These are phyloP conservation scores for Boletus rufocinnamomeus DNA, from an alignment of 768 basidiomycete genomes.

Conservation along the genomic window DNA sequence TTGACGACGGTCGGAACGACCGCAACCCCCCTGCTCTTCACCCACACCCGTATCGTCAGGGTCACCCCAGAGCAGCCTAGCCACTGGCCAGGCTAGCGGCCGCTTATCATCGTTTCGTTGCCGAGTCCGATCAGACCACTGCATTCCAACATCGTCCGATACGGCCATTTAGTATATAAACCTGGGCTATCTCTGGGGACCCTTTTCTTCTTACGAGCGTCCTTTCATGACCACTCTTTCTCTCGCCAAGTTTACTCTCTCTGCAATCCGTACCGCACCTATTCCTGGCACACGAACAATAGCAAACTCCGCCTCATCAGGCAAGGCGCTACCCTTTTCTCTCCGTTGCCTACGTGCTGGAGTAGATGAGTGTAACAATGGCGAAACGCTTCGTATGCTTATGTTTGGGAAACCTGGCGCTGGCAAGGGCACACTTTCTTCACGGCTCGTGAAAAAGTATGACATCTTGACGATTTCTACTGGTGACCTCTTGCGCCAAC, in stretches of 20 bases:
- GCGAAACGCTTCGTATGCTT: conserved; percentile 46
- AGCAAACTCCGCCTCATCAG: conserved; percentile 33
- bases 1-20: conserved; percentile 2
- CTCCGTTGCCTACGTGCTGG: conserved; percentile 45
- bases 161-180: conserved; percentile 23
- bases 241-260: conserved; percentile 16
- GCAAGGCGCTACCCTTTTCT: conserved; percentile 53
- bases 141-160: conserved; percentile 19
- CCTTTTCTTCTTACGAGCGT: neutral
- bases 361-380: conserved; percentile 23
- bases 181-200: neutral
- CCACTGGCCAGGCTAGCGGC: neutral
- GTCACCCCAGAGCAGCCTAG: conserved; percentile 1
- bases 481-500: conserved; percentile 83
- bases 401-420: conserved; percentile 68
- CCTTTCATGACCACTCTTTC: conserved; percentile 23
- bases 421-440: conserved; percentile 83
- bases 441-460: conserved; percentile 76
- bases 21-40: neutral
- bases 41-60: neutral
- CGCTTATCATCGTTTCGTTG: conserved; percentile 5
- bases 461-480: conserved; percentile 77
- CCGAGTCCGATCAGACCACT: conserved; percentile 11
- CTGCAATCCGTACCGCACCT: conserved; percentile 13
- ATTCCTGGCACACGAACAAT: conserved; percentile 26